A percentile compares a stretch with the other conserved stretches of the same genome.
phyloP scores from a whole-genome alignment of 2,329 filamentous ascomycete species.

The Arachnopeziza araneosa region DNA sequence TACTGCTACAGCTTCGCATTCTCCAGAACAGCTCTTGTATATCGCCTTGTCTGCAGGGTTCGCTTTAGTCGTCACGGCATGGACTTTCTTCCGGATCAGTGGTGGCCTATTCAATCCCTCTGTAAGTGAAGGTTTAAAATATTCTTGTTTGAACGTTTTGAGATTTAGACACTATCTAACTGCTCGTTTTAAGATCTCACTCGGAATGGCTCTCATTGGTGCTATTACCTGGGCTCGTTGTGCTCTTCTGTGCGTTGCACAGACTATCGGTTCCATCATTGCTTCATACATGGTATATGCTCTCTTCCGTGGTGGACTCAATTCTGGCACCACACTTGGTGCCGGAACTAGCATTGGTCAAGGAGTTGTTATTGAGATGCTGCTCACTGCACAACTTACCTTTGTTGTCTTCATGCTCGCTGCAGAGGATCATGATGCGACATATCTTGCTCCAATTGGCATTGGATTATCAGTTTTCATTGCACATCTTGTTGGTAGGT shows the following conservation, averaged over 20 bases:
- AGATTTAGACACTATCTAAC: neutral
- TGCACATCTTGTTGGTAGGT: constrained; percentile 36
- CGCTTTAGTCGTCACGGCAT: constrained; percentile 34
- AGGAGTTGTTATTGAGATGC: constrained; percentile 45
- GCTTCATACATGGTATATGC: constrained; percentile 38
- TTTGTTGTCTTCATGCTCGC: constrained; percentile 49
- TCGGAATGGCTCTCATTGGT: constrained; percentile 34
- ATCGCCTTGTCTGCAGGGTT: constrained; percentile 24
- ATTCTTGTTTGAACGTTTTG: neutral
- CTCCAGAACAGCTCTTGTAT: constrained; percentile 26
- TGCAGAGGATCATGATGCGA: constrained; percentile 43
- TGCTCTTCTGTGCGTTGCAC: constrained; percentile 29
- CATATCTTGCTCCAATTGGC: constrained; percentile 43
- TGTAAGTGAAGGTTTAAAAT: constrained; percentile 28
- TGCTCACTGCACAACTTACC: constrained; percentile 42
- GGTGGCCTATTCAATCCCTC: constrained; percentile 47
- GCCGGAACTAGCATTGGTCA: constrained; percentile 37
- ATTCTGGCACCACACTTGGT: constrained; percentile 37
- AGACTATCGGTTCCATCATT: constrained; percentile 31
- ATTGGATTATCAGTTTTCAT: constrained; percentile 44
- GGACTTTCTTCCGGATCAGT: constrained; percentile 48
- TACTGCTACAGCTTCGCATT: constrained; percentile 7
- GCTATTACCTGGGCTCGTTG: constrained; percentile 31
- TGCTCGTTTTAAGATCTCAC: constrained; percentile 26
- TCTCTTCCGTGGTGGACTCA: constrained; percentile 40